Evolutionary conservation across 129 eudicot genomes (phyloP), one percentile per base, ranked within the genome.

Genomic region (Oenanthe sinensis): DNA sequence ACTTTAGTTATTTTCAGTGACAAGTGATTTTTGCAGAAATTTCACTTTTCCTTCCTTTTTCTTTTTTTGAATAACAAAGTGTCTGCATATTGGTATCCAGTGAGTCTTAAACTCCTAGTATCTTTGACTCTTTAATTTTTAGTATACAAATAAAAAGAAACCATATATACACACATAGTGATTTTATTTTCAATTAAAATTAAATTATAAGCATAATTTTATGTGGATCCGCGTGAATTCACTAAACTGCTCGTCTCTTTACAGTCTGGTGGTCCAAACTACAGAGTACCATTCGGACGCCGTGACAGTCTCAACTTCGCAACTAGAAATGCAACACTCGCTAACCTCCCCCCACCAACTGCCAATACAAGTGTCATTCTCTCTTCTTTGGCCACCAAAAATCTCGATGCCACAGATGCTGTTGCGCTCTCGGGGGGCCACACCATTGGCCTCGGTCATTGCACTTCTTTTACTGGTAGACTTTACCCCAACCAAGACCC

Each of bases 401-500:
- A 80, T 6, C 80, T 90, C 62, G 81, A 76, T 45, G 83, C 96
- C 79, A 90, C 86, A 1, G 96, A 90, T n/a, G 82, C 49, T 0
- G 96, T 90, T n/a, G 96, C 96, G 22, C 87, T 90, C 28, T 90
- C 96, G 3, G 96, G 96, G 8, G 91, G 87, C 54, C 96, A 90
- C 91, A 90, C 96, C 63, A 87, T 90, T 74, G 90, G 96, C 11
- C 69, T 84, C 52, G 80, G 83, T 75, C 90, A 90, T 48, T 90
- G 96, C 84, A 17, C 82, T 6, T 86, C 96, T 4, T 87, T 90
- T 86, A 75, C 83, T 6, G 39, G n/a, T 2, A 76, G 91, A 10
- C 91, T 90, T 24, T 87, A 87, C 81, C 96, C 96, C 3, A 86
- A 80, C 47, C 91, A 87, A 77, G 96, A 90, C 81, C 17, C 91